Percentiles rank a stretch among this genome's conserved stretches.
These are phyloP conservation scores for Cantharellus anzutake DNA, from an alignment of 768 basidiomycete genomes.

Conservation along the genomic window DNA sequence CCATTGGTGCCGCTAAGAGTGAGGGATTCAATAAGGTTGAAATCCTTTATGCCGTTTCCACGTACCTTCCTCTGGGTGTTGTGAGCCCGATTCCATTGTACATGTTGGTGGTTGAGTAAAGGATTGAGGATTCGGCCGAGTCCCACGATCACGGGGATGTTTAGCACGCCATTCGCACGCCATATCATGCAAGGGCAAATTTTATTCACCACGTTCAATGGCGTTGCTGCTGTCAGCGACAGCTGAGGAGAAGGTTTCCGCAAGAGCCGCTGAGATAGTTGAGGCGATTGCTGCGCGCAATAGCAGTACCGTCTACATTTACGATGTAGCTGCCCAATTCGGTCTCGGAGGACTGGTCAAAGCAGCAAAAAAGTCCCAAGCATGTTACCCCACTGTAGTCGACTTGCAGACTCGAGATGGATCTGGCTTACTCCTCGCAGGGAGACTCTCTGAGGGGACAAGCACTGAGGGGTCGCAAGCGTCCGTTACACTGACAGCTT, in stretches of 20 bases:
- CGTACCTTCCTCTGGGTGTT: slow-evolving; percentile 80
- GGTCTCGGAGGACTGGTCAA: slow-evolving; percentile 62
- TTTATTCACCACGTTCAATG: neutral
- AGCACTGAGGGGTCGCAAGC: slow-evolving; percentile 43
- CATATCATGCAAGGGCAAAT: neutral
- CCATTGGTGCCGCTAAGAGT: slow-evolving; percentile 74
- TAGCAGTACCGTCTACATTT: slow-evolving; percentile 57
- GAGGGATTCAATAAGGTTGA: slow-evolving; percentile 18
- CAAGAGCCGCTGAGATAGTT: slow-evolving; percentile 20
- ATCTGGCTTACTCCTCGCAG: slow-evolving; percentile 62
- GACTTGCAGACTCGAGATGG: slow-evolving; percentile 68
- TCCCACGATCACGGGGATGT: neutral
- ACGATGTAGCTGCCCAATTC: slow-evolving; percentile 68
- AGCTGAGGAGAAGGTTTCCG: neutral
- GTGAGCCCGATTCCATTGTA: slow-evolving; percentile 93
- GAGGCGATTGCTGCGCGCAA: slow-evolving; percentile 45
- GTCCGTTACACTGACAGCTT: slow-evolving; percentile 44
- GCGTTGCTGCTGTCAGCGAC: slow-evolving; percentile 12
- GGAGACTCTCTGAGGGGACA: slow-evolving; percentile 52
- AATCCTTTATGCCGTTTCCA: neutral
- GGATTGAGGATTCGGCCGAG: neutral
- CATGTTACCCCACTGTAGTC: slow-evolving; percentile 29
- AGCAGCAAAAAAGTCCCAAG: slow-evolving; percentile 30
- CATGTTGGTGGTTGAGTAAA: slow-evolving; percentile 24
- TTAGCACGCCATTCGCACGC: slow-evolving; percentile 20